These are phyloP conservation scores for Raphanus raphanistrum DNA, from an alignment of 345 rosid genomes.

Conservation along the genomic window DNA sequence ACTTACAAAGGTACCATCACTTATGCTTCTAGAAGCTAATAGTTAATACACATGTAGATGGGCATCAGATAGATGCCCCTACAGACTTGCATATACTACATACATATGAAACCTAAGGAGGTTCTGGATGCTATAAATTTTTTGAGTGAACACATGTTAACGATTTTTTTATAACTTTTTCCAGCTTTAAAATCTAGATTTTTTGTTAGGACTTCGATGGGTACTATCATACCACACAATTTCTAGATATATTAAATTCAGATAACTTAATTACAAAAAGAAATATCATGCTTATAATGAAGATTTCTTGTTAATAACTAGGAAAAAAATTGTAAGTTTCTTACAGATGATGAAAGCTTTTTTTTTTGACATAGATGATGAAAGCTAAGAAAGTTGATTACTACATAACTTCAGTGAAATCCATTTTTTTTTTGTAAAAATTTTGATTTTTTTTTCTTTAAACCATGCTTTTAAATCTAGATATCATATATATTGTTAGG, in stretches of 20 bases:
- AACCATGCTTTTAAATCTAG: neutral
- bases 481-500: neutral
- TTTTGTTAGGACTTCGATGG: neutral
- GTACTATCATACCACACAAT: neutral
- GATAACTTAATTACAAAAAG: neutral
- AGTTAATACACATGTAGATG: neutral
- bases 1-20: slow-evolving; percentile 8
- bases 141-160: neutral
- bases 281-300: neutral
- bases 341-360: neutral
- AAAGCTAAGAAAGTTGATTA: neutral
- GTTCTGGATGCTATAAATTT: neutral
- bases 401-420: neutral
- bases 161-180: neutral
- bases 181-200: neutral
- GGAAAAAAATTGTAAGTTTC: neutral
- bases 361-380: no score
- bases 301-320: neutral
- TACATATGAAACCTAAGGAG: neutral
- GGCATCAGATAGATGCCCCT: neutral
- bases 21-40: neutral
- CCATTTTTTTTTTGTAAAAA: neutral
- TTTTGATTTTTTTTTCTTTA: neutral
- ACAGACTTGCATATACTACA: neutral
- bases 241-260: neutral